Conservation (phyloP, 805 yeast genomes). For the Myxozyma neotropica region DNA sequence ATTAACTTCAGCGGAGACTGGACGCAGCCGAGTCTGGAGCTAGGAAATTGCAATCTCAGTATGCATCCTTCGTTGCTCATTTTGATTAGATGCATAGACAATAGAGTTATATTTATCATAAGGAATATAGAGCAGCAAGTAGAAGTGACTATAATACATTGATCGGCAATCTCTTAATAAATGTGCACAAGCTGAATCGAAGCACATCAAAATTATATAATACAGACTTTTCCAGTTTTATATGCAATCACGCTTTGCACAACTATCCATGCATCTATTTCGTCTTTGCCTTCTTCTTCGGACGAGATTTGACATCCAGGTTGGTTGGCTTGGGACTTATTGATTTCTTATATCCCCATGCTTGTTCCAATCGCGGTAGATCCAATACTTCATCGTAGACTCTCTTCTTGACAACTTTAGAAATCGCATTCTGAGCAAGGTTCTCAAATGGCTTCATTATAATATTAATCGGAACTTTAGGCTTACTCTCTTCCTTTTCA, state of each 20-base stretch:
- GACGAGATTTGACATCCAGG: neutral
- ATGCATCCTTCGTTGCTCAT: too few relatives aligned
- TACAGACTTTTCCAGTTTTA: neutral
- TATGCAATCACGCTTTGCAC: neutral
- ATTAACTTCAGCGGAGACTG: too few relatives aligned
- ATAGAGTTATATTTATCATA: too few relatives aligned
- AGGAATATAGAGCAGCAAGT: too few relatives aligned
- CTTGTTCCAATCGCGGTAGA: conserved; percentile 62
- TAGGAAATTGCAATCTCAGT: too few relatives aligned
- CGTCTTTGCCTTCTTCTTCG: conserved; percentile 13
- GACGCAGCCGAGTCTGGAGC: too few relatives aligned
- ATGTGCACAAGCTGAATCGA: neutral
- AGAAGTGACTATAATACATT: too few relatives aligned
- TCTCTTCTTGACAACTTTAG: conserved; percentile 66
- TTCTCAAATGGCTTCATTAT: conserved; percentile 64
- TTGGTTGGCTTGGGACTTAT: neutral
- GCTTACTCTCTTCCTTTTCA: conserved; percentile 39
- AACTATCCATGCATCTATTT: neutral
- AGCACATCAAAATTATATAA: too few relatives aligned
- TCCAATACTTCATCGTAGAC: conserved; percentile 65
- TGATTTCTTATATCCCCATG: conserved; percentile 53
- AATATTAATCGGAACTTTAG: conserved; percentile 52
- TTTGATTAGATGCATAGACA: too few relatives aligned
- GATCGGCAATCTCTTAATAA: too few relatives aligned
- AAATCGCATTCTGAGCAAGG: conserved; percentile 51